Evolutionary conservation across 2,329 filamentous ascomycete genomes (phyloP).

Genomic region (Onygenales sp.): DNA sequence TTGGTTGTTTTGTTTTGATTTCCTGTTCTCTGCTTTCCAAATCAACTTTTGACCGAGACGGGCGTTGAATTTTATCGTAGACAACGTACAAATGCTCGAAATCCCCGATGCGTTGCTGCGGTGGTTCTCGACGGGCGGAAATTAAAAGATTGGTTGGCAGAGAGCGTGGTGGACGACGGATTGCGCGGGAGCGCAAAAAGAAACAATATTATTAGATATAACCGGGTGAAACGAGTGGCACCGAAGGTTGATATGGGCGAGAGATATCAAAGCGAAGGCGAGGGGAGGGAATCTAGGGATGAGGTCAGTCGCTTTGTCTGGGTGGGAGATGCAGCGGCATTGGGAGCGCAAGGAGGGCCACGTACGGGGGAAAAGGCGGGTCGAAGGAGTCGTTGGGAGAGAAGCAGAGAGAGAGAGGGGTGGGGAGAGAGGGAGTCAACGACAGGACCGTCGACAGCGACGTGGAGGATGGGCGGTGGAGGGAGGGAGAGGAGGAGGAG

Average conservation of each 20-base stretch:
- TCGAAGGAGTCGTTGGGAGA: slow-evolving; percentile 7
- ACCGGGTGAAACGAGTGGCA: too few relatives aligned
- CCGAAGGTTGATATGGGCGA: too few relatives aligned
- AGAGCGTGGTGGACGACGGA: too few relatives aligned
- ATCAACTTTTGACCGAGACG: not conserved
- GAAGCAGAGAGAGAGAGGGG: slow-evolving; percentile 12
- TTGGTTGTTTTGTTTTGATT: not conserved
- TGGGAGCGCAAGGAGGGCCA: slow-evolving; percentile 4
- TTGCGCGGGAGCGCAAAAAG: too few relatives aligned
- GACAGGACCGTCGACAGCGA: slow-evolving; percentile 1
- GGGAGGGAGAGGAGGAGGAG: slow-evolving; percentile 11
- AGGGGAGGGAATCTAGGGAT: not conserved
- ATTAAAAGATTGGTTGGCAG: too few relatives aligned
- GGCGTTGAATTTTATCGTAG: not conserved
- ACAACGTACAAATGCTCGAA: too few relatives aligned
- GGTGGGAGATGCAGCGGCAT: not conserved
- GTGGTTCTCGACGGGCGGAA: too few relatives aligned
- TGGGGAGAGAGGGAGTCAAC: slow-evolving; percentile 8
- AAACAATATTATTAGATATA: too few relatives aligned
- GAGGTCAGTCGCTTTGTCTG: not conserved
- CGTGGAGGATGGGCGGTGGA: not conserved
- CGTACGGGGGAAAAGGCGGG: slow-evolving; percentile 6
- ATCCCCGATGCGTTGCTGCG: too few relatives aligned
- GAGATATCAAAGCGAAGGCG: not conserved
- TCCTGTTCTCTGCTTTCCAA: not conserved